These are phyloP conservation scores for Cercospora beticola DNA, from an alignment of 2,329 filamentous ascomycete genomes.

Conservation along the genomic window DNA sequence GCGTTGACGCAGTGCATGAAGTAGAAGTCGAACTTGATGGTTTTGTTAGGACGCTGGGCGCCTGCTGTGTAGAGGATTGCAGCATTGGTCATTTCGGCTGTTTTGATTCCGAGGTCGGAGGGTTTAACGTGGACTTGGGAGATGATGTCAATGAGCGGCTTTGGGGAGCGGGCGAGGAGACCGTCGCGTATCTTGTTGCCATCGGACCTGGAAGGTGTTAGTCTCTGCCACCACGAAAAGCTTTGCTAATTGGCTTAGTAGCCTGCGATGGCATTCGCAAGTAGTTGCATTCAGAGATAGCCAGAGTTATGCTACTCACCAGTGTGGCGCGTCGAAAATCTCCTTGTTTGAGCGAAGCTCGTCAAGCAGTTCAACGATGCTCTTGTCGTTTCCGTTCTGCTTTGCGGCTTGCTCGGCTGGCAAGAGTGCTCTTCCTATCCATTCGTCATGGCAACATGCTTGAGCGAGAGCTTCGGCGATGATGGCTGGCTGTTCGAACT, in stretches of 20 bases:
- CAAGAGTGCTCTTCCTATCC: conserved; percentile 57
- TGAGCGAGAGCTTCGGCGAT: conserved; percentile 79
- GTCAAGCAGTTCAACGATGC: conserved; percentile 61
- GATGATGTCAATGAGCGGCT: conserved; percentile 63
- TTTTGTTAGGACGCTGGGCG: conserved; percentile 63
- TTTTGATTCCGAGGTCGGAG: conserved; percentile 58
- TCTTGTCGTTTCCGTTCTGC: conserved; percentile 33
- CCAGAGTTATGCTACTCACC: conserved; percentile 24
- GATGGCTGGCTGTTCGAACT: conserved; percentile 78
- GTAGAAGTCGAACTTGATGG: conserved; percentile 79
- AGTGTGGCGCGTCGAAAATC: conserved; percentile 54
- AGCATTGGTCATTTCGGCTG: conserved; percentile 70
- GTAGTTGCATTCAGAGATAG: too few relatives aligned
- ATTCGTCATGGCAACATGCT: conserved; percentile 65
- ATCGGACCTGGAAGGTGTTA: conserved; percentile 41
- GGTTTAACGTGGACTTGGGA: conserved; percentile 53
- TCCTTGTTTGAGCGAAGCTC: conserved; percentile 58
- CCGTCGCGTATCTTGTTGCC: conserved; percentile 68
- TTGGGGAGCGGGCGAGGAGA: conserved; percentile 60
- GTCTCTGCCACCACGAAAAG: neutral
- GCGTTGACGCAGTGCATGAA: conserved; percentile 68
- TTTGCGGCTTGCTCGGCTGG: conserved; percentile 52
- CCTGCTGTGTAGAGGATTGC: conserved; percentile 59
- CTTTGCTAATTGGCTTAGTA: too few relatives aligned
- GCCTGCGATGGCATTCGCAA: too few relatives aligned